Conservation (phyloP, 257 asterid species). For the Pogostemon cablin region DNA sequence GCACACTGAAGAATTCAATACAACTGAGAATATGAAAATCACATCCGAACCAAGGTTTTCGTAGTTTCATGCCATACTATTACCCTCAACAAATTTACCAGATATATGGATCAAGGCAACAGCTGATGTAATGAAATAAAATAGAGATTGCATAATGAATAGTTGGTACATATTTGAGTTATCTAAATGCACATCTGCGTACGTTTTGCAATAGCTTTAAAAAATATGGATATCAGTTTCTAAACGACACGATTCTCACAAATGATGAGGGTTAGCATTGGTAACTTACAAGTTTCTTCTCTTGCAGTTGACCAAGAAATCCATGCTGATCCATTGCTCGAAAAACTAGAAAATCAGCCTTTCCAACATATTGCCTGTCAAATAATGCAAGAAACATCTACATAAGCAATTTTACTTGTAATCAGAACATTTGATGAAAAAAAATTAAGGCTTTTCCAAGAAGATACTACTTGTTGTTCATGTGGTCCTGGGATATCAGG, state of each 20-base stretch:
- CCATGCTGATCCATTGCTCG: slow-evolving; percentile 94
- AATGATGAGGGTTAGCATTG: slow-evolving; percentile 22
- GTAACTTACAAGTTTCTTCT: slow-evolving; percentile 84
- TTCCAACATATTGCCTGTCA: slow-evolving; percentile 74
- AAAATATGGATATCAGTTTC: not conserved
- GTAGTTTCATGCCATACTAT: not conserved
- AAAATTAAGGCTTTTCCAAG: slow-evolving; percentile 18
- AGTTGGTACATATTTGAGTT: too few relatives aligned
- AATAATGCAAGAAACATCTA: slow-evolving; percentile 20
- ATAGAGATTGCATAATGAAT: too few relatives aligned
- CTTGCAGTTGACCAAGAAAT: slow-evolving; percentile 88
- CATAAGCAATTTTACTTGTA: slow-evolving; percentile 17
- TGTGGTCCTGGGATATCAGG: slow-evolving; percentile 83
- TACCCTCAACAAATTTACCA: too few relatives aligned
- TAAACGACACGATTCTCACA: not conserved
- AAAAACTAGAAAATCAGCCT: slow-evolving; percentile 82
- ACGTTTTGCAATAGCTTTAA: too few relatives aligned
- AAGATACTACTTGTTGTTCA: slow-evolving; percentile 79
- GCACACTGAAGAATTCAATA: slow-evolving; percentile 63
- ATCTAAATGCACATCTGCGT: too few relatives aligned
- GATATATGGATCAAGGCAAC: too few relatives aligned
- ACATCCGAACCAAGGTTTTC: not conserved
- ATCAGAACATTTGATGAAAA: slow-evolving; percentile 28
- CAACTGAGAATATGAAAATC: slow-evolving; percentile 30
- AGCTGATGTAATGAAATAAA: too few relatives aligned